Percentiles rank a stretch among this genome's conserved stretches.
Conservation (phyloP, 371 early-diverging fungal species). For the Mortierella polycephala region DNA sequence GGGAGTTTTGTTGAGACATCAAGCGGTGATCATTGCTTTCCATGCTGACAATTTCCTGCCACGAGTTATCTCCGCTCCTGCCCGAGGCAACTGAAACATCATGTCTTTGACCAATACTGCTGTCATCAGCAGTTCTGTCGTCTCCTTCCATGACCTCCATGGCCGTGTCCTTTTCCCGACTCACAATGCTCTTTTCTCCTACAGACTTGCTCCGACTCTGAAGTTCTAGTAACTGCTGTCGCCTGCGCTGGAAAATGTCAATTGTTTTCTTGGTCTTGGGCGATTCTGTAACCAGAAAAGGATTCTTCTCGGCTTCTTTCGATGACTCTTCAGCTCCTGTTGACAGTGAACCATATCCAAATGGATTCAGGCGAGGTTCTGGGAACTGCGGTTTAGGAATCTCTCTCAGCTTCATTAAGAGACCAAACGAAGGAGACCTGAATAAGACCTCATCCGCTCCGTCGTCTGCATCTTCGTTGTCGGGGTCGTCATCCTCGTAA, state of each 20-base stretch:
- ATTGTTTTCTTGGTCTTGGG: slow-evolving; percentile 28
- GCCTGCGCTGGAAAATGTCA: slow-evolving; percentile 23
- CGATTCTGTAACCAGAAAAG: slow-evolving; percentile 18
- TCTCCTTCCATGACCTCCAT: slow-evolving; percentile 2
- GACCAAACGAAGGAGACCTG: slow-evolving; percentile 36
- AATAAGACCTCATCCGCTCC: slow-evolving; percentile 38
- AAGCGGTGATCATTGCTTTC: background rate
- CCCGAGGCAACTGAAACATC: background rate
- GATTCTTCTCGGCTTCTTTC: slow-evolving; percentile 1
- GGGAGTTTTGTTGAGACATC: background rate
- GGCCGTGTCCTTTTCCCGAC: background rate
- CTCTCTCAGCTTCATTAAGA: slow-evolving; percentile 26
- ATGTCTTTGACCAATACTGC: background rate
- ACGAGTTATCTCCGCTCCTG: background rate
- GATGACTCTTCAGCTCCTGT: background rate
- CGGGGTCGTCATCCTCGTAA: slow-evolving; percentile 9
- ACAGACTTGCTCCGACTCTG: slow-evolving; percentile 4
- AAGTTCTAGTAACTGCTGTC: slow-evolving; percentile 22
- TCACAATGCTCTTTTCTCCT: too few species aligned
- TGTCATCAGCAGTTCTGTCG: background rate
- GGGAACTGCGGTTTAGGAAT: slow-evolving; percentile 22
- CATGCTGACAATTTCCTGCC: background rate
- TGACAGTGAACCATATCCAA: slow-evolving; percentile 12
- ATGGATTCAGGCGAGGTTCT: slow-evolving; percentile 34
- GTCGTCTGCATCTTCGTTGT: slow-evolving; percentile 12